Conservation (phyloP, 2,329 filamentous ascomycete species). For the Sphaerostilbella broomeana region DNA sequence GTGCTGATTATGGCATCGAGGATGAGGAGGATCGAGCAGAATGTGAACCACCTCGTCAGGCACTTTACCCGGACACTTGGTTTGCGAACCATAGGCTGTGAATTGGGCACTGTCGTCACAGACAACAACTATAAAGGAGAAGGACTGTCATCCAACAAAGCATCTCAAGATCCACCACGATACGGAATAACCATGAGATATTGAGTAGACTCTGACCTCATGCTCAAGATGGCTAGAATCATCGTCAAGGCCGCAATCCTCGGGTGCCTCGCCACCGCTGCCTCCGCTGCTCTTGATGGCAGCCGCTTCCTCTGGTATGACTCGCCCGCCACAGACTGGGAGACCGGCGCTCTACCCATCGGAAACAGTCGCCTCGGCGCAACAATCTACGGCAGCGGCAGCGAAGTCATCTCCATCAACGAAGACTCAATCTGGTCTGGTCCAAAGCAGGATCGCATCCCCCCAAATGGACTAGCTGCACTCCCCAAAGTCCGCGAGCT, state of each 20-base stretch:
- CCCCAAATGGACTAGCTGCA: slow-evolving; percentile 25
- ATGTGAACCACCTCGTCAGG: no score
- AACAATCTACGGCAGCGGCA: slow-evolving; percentile 36
- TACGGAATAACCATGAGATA: no score
- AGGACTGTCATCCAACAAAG: no score
- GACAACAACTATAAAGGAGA: no score
- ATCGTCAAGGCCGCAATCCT: slow-evolving; percentile 4
- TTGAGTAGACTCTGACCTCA: no score
- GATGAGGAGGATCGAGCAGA: no score
- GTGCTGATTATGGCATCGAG: no score
- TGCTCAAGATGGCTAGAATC: slow-evolving; percentile 8
- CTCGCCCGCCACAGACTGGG: slow-evolving; percentile 14
- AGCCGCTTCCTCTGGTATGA: slow-evolving; percentile 17
- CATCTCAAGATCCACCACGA: no score
- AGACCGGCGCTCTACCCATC: slow-evolving; percentile 33
- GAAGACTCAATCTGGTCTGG: slow-evolving; percentile 40
- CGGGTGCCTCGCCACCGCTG: background rate
- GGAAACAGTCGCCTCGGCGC: slow-evolving; percentile 35
- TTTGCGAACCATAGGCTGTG: no score
- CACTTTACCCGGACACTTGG: no score
- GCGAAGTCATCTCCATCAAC: slow-evolving; percentile 35
- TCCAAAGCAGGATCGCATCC: slow-evolving; percentile 30
- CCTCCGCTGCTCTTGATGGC: slow-evolving; percentile 6
- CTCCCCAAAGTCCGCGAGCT: slow-evolving; percentile 29
- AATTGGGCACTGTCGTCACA: no score